Conservation (phyloP, 2,329 filamentous ascomycete species). For the Neocatenulostroma microsporum region DNA sequence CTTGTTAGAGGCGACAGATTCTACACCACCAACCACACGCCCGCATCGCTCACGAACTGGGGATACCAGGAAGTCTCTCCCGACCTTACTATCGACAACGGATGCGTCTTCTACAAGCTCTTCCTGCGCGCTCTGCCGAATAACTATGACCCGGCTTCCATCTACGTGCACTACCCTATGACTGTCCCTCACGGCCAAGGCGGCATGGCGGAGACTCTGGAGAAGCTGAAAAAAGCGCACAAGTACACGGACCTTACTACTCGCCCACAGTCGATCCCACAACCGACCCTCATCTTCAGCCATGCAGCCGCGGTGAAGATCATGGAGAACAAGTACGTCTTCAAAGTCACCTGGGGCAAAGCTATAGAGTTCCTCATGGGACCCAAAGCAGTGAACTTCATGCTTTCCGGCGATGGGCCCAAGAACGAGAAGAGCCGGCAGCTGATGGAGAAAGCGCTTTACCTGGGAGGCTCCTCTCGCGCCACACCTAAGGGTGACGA, state of each 20-base stretch:
- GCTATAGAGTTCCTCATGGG: conserved; percentile 41
- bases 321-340: conserved; percentile 36
- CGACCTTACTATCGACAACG: conserved; percentile 39
- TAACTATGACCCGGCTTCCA: conserved; percentile 40
- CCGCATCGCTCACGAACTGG: conserved; percentile 32
- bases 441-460: conserved; percentile 38
- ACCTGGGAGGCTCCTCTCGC: conserved; percentile 27
- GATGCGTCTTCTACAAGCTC: conserved; percentile 47
- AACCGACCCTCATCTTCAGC: conserved; percentile 37
- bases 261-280: conserved; percentile 21
- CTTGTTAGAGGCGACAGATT: conserved; percentile 55
- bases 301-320: conserved; percentile 39
- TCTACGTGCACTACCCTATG: conserved; percentile 45
- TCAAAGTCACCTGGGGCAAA: conserved; percentile 41
- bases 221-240: conserved; percentile 33
- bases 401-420: conserved; percentile 39
- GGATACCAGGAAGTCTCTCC: conserved; percentile 43
- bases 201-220: conserved; percentile 40
- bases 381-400: conserved; percentile 39
- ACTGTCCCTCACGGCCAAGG: conserved; percentile 33
- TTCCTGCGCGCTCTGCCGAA: conserved; percentile 45
- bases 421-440: conserved; percentile 36
- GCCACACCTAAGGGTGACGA: conserved; percentile 25
- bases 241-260: conserved; percentile 32
- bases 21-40: conserved; percentile 41